Evolutionary conservation across 371 early-diverging fungal genomes (phyloP).

Genomic region (Mucor plumbeus): DNA sequence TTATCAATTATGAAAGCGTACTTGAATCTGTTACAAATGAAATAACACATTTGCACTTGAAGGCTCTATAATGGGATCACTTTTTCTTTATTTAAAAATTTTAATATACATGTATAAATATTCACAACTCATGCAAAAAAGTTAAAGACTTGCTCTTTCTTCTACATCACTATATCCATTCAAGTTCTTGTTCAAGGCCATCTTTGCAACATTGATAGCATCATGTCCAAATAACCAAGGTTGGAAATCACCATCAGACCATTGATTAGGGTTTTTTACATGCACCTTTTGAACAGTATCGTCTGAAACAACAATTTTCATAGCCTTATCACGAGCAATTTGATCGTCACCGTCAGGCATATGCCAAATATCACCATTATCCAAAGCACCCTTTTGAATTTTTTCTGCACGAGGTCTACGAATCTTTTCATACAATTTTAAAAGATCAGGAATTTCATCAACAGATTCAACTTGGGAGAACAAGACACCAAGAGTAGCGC

Average conservation of each 20-base stretch:
- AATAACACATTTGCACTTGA: no score
- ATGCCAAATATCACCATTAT: conserved; percentile 37
- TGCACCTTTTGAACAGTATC: neutral
- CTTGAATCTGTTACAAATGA: no score
- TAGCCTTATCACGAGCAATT: conserved; percentile 31
- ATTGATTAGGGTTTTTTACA: conserved; percentile 34
- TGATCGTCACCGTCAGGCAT: conserved; percentile 38
- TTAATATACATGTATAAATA: no score
- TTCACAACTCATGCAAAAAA: no score
- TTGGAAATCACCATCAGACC: conserved; percentile 37
- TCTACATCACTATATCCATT: neutral
- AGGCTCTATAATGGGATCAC: no score
- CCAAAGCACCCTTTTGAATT: conserved; percentile 35
- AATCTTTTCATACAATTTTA: conserved; percentile 30
- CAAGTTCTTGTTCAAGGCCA: conserved; percentile 13
- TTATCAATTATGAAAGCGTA: no score
- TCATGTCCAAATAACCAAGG: conserved; percentile 40
- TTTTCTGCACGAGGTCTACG: conserved; percentile 34
- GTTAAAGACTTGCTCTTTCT: neutral
- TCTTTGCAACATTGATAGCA: conserved; percentile 30
- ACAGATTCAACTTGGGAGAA: conserved; percentile 28
- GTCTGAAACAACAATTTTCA: conserved; percentile 10
- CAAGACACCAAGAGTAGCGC: conserved; percentile 34
- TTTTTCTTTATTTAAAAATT: no score
- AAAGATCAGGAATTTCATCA: conserved; percentile 25